Conservation (phyloP, 805 yeast genomes). For the Cyberlindnera subsufficiens region DNA sequence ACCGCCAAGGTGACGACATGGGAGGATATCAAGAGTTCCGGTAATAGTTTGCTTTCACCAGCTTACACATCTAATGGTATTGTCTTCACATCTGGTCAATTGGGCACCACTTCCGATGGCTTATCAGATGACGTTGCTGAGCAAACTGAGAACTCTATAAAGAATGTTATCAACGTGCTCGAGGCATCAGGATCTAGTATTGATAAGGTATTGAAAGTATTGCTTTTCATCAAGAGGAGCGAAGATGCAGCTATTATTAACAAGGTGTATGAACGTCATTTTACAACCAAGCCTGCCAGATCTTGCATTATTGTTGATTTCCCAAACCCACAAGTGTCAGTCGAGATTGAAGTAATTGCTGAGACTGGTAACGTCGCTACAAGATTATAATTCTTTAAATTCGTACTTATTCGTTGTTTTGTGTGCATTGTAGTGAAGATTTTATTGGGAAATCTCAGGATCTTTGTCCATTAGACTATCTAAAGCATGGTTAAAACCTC, state of each 20-base stretch:
- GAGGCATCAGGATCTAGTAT: slow-evolving; percentile 39
- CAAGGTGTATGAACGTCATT: slow-evolving; percentile 38
- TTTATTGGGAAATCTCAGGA: too few species aligned
- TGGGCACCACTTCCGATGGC: slow-evolving; percentile 38
- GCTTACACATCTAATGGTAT: slow-evolving; percentile 34
- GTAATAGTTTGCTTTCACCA: slow-evolving; percentile 33
- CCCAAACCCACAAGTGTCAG: slow-evolving; percentile 42
- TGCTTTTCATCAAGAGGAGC: slow-evolving; percentile 41
- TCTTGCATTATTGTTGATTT: slow-evolving; percentile 46
- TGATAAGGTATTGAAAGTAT: slow-evolving; percentile 42
- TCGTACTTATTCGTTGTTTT: too few species aligned
- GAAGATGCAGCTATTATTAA: slow-evolving; percentile 39
- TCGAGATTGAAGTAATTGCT: slow-evolving; percentile 49
- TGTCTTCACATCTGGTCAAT: slow-evolving; percentile 43
- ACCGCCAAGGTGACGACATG: slow-evolving; percentile 20
- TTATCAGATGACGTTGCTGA: slow-evolving; percentile 37
- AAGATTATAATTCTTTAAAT: too few species aligned
- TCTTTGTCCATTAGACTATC: too few species aligned
- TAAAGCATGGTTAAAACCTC: too few species aligned
- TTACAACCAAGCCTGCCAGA: slow-evolving; percentile 47
- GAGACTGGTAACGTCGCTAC: background rate
- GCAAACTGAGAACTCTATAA: slow-evolving; percentile 41
- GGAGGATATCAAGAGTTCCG: slow-evolving; percentile 27
- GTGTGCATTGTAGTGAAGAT: too few species aligned
- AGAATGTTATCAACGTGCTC: slow-evolving; percentile 36